Evolutionary conservation across 2,329 filamentous ascomycete genomes (phyloP), one percentile per base, ranked within the genome.

Genomic region (Talaromyces sp.): DNA sequence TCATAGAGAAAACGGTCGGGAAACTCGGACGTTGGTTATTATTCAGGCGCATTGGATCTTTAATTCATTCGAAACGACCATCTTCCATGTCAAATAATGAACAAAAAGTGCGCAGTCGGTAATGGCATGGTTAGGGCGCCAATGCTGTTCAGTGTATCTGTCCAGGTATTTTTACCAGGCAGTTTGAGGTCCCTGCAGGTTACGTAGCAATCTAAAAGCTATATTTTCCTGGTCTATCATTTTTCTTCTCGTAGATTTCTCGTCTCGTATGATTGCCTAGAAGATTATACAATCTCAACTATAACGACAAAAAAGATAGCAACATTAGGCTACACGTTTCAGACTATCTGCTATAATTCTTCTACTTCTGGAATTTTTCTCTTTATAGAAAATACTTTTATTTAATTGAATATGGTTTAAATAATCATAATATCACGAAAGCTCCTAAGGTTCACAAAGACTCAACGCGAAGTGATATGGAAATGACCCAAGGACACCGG

Each of bases 201-300:
- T 36, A 52, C n/a, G 42, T 59, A 56, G 60, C 49, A 59, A 62
- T 47, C 51, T 55, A 19, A 49, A 62, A 39, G 51, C 60, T 59
- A 59, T 62, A 47, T 44, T 52, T 52, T 32, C 57, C 52, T 62
- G 42, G 42, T 47, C 44, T 54, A 28, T 53, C 5, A 3, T 53
- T 30, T 19, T 10, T 9, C 7, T 52, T 27, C 10, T 51, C 11
- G 49, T 53, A 53, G 27, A 19, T 5, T 30, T 10, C 11, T 15
- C 25, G 27, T 22, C 8, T 27, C 17, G 15, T 30, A 11, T 30
- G 22, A 30, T 15, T 2, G 9, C 8, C 5, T 47, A 15, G 4
- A 47, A 47, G n/a, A 19, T 25, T 11, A 47, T 22, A 7, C 42
- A 47, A 47, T 2, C 2, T 2, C 3, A 44, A 44, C 19, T 6